Evolutionary conservation across 1,139 yeast species (phyloP).

Genomic region (Hemisphaericaspora xylofermentans): DNA sequence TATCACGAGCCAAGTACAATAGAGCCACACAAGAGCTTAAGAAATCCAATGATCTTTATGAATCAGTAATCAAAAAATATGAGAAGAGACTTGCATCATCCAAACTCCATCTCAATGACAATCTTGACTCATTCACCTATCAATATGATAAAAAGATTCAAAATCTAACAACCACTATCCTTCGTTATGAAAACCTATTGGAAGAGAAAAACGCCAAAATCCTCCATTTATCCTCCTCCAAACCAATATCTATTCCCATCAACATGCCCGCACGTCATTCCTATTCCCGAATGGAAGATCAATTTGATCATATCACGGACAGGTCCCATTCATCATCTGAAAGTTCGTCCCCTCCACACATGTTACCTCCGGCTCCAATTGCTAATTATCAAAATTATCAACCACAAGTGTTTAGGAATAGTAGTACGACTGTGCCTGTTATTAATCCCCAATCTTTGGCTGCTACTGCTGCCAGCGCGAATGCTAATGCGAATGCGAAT

Average conservation of each 20-base stretch:
- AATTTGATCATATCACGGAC: constrained; percentile 4
- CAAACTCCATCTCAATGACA: constrained; percentile 29
- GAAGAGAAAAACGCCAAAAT: constrained; percentile 40
- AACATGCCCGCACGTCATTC: not conserved
- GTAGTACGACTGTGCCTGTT: constrained; percentile 1
- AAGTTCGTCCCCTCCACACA: constrained; percentile 9
- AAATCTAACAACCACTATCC: constrained; percentile 29
- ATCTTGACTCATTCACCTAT: constrained; percentile 19
- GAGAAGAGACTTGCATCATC: constrained; percentile 26
- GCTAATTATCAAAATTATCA: constrained; percentile 8
- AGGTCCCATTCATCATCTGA: constrained; percentile 11
- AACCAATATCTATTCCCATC: constrained; percentile 43
- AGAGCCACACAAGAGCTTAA: constrained; percentile 18
- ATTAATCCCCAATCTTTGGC: constrained; percentile 3
- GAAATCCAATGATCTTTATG: constrained; percentile 17
- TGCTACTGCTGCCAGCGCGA: not conserved
- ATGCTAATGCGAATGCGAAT: not conserved
- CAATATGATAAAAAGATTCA: constrained; percentile 33
- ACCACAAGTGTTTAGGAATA: constrained; percentile 10
- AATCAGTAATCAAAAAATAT: constrained; percentile 18
- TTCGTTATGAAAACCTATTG: constrained; percentile 35
- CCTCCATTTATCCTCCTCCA: constrained; percentile 37
- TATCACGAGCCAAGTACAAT: constrained; percentile 20
- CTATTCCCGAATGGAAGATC: not conserved
- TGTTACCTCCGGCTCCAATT: constrained; percentile 8